These are phyloP conservation scores for Colletotrichum agaves DNA, from an alignment of 2,329 filamentous ascomycete genomes.

Conservation along the genomic window DNA sequence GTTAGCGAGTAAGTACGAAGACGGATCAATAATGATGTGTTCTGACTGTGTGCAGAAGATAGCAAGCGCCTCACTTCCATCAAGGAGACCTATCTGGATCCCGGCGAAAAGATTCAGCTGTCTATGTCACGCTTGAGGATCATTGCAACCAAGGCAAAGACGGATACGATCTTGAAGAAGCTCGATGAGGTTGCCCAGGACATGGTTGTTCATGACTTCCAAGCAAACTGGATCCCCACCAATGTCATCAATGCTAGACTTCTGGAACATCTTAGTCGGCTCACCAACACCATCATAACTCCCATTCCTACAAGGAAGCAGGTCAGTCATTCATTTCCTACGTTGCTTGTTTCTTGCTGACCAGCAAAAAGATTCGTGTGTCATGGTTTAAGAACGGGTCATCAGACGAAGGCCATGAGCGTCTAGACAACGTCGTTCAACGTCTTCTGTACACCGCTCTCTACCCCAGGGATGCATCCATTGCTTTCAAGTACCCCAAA, in stretches of 20 bases:
- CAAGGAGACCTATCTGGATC: slow-evolving; percentile 44
- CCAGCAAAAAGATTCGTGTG: slow-evolving; percentile 37
- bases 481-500: background rate
- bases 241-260: slow-evolving; percentile 41
- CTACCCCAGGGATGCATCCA: background rate
- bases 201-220: slow-evolving; percentile 40
- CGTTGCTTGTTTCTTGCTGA: background rate
- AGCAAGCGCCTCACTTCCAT: slow-evolving; percentile 1
- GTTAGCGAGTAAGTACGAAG: slow-evolving; percentile 21
- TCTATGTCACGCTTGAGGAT: slow-evolving; percentile 48
- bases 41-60: slow-evolving; percentile 22
- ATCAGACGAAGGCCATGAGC: slow-evolving; percentile 26
- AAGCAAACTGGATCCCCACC: slow-evolving; percentile 41
- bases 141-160: slow-evolving; percentile 48
- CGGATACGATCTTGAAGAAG: slow-evolving; percentile 48
- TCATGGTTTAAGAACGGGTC: slow-evolving; percentile 18
- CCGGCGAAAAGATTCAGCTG: slow-evolving; percentile 51
- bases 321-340: background rate
- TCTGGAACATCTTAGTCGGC: slow-evolving; percentile 49
- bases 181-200: slow-evolving; percentile 20
- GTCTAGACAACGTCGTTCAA: slow-evolving; percentile 36
- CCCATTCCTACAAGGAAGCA: background rate
- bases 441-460: slow-evolving; percentile 34
- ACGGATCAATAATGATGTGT: background rate
- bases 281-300: slow-evolving; percentile 47